phyloP scores from a whole-genome alignment of 768 basidiomycete species.

The Cystofilobasidium macerans region DNA sequence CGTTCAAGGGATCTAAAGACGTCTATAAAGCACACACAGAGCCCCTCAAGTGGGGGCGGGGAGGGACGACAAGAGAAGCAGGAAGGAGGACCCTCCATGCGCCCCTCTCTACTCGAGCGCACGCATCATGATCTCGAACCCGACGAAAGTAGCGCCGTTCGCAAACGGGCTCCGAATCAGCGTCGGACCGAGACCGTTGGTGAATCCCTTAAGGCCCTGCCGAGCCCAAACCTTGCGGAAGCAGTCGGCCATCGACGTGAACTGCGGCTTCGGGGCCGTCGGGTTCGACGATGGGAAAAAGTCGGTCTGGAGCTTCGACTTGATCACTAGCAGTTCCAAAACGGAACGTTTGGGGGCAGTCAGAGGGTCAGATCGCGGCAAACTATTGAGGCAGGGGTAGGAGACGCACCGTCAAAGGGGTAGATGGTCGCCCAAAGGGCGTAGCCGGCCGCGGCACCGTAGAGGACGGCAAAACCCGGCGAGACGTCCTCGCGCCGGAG shows the following conservation, averaged over 20 bases:
- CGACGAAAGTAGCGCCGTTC: constrained; percentile 92
- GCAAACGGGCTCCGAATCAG: constrained; percentile 74
- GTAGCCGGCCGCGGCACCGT: constrained; percentile 86
- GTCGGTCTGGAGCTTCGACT: constrained; percentile 92
- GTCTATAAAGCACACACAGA: too few relatives aligned
- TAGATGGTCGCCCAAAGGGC: constrained; percentile 43
- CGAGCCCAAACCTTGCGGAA: constrained; percentile 68
- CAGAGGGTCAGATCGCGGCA: not conserved
- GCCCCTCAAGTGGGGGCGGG: too few relatives aligned
- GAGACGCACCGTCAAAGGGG: constrained; percentile 16
- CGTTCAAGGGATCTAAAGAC: too few relatives aligned
- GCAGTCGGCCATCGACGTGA: constrained; percentile 70
- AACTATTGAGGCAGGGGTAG: not conserved
- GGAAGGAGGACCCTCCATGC: too few relatives aligned
- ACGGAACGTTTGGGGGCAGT: constrained; percentile 13
- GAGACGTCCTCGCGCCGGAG: constrained; percentile 57
- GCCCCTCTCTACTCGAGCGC: constrained; percentile 26
- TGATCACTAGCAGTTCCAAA: constrained; percentile 59
- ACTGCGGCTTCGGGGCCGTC: constrained; percentile 49
- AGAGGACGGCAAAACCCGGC: constrained; percentile 65
- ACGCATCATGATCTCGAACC: constrained; percentile 84
- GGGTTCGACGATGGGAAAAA: constrained; percentile 54
- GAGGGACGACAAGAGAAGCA: too few relatives aligned
- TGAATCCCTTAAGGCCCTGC: constrained; percentile 77
- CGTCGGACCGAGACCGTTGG: constrained; percentile 80